phyloP scores from a whole-genome alignment of 345 rosid genomes.

The Passiflora organensis region DNA sequence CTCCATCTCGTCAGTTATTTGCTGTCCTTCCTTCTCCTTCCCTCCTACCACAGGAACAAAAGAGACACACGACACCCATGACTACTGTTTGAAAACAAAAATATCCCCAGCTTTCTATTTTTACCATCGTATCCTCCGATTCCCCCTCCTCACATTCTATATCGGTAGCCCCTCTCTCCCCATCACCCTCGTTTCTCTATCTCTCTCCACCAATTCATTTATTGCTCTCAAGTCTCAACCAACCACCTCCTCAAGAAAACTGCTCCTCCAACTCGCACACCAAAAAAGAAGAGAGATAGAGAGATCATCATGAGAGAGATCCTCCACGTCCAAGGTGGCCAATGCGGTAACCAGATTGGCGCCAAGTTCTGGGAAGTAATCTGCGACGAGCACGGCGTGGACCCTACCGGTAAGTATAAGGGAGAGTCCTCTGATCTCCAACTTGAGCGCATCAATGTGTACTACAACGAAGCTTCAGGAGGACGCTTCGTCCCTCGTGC shows the following conservation, averaged over 20 bases:
- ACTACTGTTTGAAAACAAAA: slow-evolving; percentile 18
- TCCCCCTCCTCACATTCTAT: slow-evolving; percentile 6
- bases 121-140: slow-evolving; percentile 13
- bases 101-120: slow-evolving; percentile 25
- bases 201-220: not conserved
- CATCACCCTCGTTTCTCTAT: not conserved
- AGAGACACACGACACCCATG: not conserved
- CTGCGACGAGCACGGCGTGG: slow-evolving; percentile 92
- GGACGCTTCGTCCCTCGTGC: slow-evolving; percentile 93
- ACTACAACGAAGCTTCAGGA: slow-evolving; percentile 90
- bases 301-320: slow-evolving; percentile 69
- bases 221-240: not conserved
- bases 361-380: slow-evolving; percentile 98
- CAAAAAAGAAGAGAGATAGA: not conserved
- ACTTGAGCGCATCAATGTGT: slow-evolving; percentile 87
- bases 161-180: not conserved
- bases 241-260: not conserved
- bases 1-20: slow-evolving; percentile 8
- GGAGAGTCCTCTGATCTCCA: slow-evolving; percentile 64
- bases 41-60: slow-evolving; percentile 14
- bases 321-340: slow-evolving; percentile 92
- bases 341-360: slow-evolving; percentile 98
- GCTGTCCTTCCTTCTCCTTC: slow-evolving; percentile 4
- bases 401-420: slow-evolving; percentile 72
- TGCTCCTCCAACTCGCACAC: not conserved